A percentile compares a stretch with the other conserved stretches of the same genome.
Conservation (phyloP, 805 yeast species). For the Brettanomyces nanus region DNA sequence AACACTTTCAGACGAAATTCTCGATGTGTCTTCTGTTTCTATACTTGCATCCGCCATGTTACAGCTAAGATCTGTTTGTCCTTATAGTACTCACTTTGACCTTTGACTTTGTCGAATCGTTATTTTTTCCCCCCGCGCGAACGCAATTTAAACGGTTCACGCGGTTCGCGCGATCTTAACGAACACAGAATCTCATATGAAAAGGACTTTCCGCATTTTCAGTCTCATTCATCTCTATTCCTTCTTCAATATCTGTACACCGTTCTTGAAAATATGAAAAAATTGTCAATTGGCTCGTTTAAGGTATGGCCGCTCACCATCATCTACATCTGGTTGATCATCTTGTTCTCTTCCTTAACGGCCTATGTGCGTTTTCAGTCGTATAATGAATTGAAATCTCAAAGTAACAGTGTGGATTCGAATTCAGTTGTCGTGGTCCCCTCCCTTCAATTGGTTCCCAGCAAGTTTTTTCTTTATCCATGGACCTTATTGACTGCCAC, state of each 20-base stretch:
- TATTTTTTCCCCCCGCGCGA: too few relatives aligned
- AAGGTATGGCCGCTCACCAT: neutral
- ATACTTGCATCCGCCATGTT: too few relatives aligned
- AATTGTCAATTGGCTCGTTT: neutral
- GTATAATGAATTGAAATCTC: constrained; percentile 19
- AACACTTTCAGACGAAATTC: too few relatives aligned
- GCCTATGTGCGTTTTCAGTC: constrained; percentile 33
- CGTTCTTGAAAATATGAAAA: constrained; percentile 3
- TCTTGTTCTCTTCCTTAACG: constrained; percentile 34
- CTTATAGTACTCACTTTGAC: too few relatives aligned
- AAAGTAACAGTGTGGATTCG: constrained; percentile 17
- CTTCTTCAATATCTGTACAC: neutral
- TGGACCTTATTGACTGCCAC: constrained; percentile 58
- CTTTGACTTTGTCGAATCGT: too few relatives aligned
- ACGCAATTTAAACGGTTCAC: too few relatives aligned
- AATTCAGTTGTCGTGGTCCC: constrained; percentile 41
- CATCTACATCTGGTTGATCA: constrained; percentile 29
- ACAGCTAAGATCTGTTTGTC: too few relatives aligned
- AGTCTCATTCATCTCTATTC: neutral
- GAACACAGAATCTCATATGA: too few relatives aligned
- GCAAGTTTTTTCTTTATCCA: constrained; percentile 45
- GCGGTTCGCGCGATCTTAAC: too few relatives aligned
- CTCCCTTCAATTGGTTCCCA: constrained; percentile 54
- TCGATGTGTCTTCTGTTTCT: too few relatives aligned
- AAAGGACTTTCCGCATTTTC: neutral